Evolutionary conservation across 768 basidiomycete species (phyloP).

Genomic region (Tylopilus sp.): DNA sequence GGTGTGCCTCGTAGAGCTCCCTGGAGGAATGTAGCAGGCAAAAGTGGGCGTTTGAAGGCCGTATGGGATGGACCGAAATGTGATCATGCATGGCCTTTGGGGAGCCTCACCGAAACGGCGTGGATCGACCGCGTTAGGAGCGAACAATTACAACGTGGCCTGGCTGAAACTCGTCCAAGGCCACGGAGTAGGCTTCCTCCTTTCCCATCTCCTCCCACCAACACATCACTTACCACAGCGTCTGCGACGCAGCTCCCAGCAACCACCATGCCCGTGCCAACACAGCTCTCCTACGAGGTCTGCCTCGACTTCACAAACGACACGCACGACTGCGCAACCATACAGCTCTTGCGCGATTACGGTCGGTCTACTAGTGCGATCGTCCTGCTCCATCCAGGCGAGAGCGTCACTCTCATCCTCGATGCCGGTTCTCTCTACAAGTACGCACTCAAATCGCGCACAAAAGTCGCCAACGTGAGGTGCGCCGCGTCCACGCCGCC

Average conservation of each 20-base stretch:
- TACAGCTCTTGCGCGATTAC: slow-evolving; percentile 65
- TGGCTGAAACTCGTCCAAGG: slow-evolving; percentile 29
- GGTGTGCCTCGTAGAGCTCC: slow-evolving; percentile 32
- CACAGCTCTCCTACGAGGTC: slow-evolving; percentile 57
- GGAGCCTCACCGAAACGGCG: slow-evolving; percentile 28
- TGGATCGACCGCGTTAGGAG: slow-evolving; percentile 31
- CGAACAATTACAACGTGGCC: slow-evolving; percentile 28
- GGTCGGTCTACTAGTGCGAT: slow-evolving; percentile 51
- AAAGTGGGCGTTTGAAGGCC: slow-evolving; percentile 37
- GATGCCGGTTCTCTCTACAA: slow-evolving; percentile 67
- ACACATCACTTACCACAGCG: slow-evolving; percentile 18
- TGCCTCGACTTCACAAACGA: slow-evolving; percentile 70
- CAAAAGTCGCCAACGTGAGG: slow-evolving; percentile 69
- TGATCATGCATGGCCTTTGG: neutral
- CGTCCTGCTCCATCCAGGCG: slow-evolving; percentile 57
- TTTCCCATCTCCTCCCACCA: slow-evolving; percentile 13
- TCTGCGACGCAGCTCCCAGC: slow-evolving; percentile 31
- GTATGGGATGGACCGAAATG: slow-evolving; percentile 6
- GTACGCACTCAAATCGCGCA: slow-evolving; percentile 63
- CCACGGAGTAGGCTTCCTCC: slow-evolving; percentile 24
- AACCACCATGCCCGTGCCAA: slow-evolving; percentile 59
- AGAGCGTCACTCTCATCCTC: slow-evolving; percentile 62
- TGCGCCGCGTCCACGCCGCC: slow-evolving; percentile 33
- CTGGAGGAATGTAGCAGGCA: slow-evolving; percentile 32
- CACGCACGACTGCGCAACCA: slow-evolving; percentile 57